Evolutionary conservation across 805 yeast species (phyloP).

Genomic region (Kodamaea lidongshanica): DNA sequence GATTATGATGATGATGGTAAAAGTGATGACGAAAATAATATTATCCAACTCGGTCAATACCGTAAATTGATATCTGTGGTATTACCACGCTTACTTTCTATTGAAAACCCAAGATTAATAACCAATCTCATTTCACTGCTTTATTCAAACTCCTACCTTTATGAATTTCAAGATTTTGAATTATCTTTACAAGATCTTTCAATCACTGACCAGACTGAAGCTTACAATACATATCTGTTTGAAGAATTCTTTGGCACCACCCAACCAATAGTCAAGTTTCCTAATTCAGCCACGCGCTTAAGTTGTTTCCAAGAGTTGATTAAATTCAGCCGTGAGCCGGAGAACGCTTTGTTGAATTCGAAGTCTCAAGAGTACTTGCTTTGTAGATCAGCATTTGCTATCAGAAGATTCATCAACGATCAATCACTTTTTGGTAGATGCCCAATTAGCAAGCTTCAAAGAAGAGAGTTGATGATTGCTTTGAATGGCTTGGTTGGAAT

Average conservation of each 20-base stretch:
- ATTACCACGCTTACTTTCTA: slow-evolving; percentile 34
- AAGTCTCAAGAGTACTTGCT: slow-evolving; percentile 35
- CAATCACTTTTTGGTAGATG: slow-evolving; percentile 48
- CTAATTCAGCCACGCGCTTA: slow-evolving; percentile 46
- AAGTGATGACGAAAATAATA: slow-evolving; percentile 39
- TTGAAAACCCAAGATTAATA: slow-evolving; percentile 6
- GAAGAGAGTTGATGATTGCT: slow-evolving; percentile 49
- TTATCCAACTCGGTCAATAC: slow-evolving; percentile 43
- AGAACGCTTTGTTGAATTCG: slow-evolving; percentile 14
- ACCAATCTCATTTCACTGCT: slow-evolving; percentile 36
- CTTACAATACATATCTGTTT: slow-evolving; percentile 36
- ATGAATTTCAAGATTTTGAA: slow-evolving; percentile 53
- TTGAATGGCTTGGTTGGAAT: slow-evolving; percentile 36
- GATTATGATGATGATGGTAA: slow-evolving; percentile 41
- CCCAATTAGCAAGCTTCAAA: slow-evolving; percentile 65
- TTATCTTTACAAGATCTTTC: slow-evolving; percentile 16
- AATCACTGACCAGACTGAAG: slow-evolving; percentile 26
- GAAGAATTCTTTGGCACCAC: slow-evolving; percentile 61
- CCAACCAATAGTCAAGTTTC: slow-evolving; percentile 36
- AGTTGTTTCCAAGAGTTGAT: slow-evolving; percentile 50
- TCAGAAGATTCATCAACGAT: slow-evolving; percentile 62
- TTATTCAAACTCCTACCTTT: slow-evolving; percentile 56
- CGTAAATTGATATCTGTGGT: slow-evolving; percentile 34
- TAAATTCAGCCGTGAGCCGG: slow-evolving; percentile 28
- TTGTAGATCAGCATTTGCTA: slow-evolving; percentile 52